Conservation (phyloP, 176 grass and related monocot genomes). For the Oryza rufipogon region DNA sequence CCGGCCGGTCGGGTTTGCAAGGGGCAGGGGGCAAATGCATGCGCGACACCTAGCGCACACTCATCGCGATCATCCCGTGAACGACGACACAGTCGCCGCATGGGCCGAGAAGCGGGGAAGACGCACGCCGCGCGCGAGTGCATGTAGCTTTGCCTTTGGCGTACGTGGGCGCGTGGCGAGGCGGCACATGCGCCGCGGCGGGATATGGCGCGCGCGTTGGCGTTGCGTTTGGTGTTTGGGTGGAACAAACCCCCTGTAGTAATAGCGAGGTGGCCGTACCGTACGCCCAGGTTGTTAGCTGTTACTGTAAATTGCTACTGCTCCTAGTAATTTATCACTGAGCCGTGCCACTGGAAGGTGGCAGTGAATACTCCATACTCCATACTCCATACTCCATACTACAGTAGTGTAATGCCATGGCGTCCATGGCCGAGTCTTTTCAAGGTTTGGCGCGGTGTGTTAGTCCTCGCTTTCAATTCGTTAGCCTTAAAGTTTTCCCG, state of each 20-base stretch:
- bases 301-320: slow-evolving; percentile 18
- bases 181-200: too few relatives aligned
- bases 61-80: background rate
- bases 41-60: background rate
- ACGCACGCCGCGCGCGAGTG: too few relatives aligned
- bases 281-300: slow-evolving; percentile 19
- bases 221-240: background rate
- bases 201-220: too few relatives aligned
- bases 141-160: too few relatives aligned
- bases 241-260: background rate
- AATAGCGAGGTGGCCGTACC: background rate
- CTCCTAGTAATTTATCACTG: background rate
- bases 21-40: background rate
- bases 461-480: background rate
- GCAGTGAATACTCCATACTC: too few relatives aligned
- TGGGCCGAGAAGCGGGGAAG: background rate
- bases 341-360: too few relatives aligned
- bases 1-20: background rate
- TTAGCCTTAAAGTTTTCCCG: slow-evolving; percentile 1
- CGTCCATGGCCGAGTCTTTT: background rate
- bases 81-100: background rate
- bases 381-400: too few relatives aligned
- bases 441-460: background rate
- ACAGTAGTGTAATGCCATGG: background rate
- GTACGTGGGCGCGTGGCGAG: too few relatives aligned